Percentiles rank a stretch among this genome's conserved stretches.
Evolutionary conservation across 192 early-diverging fungal genomes (phyloP).

Genomic region (Podila epicladia): DNA sequence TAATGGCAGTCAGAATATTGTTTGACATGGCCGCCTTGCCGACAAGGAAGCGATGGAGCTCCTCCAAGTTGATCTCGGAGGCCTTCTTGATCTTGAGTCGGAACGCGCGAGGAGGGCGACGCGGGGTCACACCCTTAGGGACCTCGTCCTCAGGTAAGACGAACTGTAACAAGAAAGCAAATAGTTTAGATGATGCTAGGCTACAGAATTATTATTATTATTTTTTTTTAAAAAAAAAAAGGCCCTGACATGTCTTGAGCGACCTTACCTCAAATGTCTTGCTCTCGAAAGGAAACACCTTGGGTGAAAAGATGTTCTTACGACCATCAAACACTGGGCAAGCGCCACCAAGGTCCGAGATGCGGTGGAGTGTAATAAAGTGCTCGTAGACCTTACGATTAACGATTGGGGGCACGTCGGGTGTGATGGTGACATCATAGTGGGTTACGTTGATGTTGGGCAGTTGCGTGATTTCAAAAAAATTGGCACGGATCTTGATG

Average conservation of each 20-base stretch:
- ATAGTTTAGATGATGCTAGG: not conserved
- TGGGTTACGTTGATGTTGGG: slow-evolving; percentile 80
- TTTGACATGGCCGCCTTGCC: slow-evolving; percentile 52
- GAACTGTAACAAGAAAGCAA: slow-evolving; percentile 42
- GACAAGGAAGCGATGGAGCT: slow-evolving; percentile 62
- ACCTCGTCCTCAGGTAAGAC: slow-evolving; percentile 55
- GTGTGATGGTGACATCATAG: slow-evolving; percentile 85
- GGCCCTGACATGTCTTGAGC: not conserved
- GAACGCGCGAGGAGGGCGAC: slow-evolving; percentile 64
- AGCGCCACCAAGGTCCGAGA: slow-evolving; percentile 66
- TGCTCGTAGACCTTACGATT: slow-evolving; percentile 75
- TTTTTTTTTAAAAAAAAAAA: not conserved
- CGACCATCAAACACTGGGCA: slow-evolving; percentile 86
- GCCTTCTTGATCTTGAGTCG: slow-evolving; percentile 73
- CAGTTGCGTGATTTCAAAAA: slow-evolving; percentile 77
- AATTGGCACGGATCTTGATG: slow-evolving; percentile 71
- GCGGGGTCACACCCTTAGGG: slow-evolving; percentile 8
- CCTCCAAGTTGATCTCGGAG: slow-evolving; percentile 72
- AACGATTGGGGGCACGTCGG: slow-evolving; percentile 83
- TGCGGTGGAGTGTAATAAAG: slow-evolving; percentile 64
- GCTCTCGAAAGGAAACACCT: slow-evolving; percentile 62
- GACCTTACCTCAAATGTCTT: slow-evolving; percentile 65
- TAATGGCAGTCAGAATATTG: slow-evolving; percentile 62
- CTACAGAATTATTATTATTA: too few species aligned
- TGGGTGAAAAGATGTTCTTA: slow-evolving; percentile 79